Base-by-base conservation (phyloP, 306 rosid species). In the Urtica urens region DNA sequence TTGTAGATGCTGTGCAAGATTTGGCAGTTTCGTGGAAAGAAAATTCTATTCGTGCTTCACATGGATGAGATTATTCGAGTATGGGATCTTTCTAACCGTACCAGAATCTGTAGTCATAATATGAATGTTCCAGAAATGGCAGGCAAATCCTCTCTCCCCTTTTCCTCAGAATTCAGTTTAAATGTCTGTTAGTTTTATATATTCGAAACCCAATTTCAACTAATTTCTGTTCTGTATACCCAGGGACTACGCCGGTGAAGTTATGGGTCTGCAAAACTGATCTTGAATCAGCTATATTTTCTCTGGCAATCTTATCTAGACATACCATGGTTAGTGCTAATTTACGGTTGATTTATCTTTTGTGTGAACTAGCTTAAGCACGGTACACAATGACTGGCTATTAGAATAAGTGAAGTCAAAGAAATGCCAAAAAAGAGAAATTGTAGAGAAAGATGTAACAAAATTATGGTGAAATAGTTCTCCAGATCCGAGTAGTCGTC, bases 21-120 rank as follows among this genome's bases (percentile, higher is more conserved):
- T 66, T 90, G 77, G 74, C 58, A 75, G 72, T 60, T 81, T 64
- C 61, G 55, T 18, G 81, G 71, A 59, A 81, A 68, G 56, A 69
- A 68, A 57, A 77, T 79, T 64, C 44, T 90, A 27, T 90, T 90
- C 75, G 95, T 74, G 51, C 93, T 90, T 59, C 93, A 90, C 75
- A 59, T 64, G 16, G 85, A 90, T 53, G 99, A 95, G 62, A 59
- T 67, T 33, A 38, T 90, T 49, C 79, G 79, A 34, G 72, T 85
- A 44, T 90, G 95, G 99, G 99, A 90, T 81, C 77, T 82, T 51
- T 60, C 68, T 42, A 60, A 60, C 60, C 61, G 52, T 55, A 64
- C 59, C 79, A 74, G 62, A 76, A 67, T 81, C 62, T 77, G 74
- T 54, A 74, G 54, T 71, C 72, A 90, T 48, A 67, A 67, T 52